A percentile compares a stretch with the other conserved stretches of the same genome.
Evolutionary conservation across 805 yeast genomes (phyloP).

Genomic region (Spathaspora arborariae): DNA sequence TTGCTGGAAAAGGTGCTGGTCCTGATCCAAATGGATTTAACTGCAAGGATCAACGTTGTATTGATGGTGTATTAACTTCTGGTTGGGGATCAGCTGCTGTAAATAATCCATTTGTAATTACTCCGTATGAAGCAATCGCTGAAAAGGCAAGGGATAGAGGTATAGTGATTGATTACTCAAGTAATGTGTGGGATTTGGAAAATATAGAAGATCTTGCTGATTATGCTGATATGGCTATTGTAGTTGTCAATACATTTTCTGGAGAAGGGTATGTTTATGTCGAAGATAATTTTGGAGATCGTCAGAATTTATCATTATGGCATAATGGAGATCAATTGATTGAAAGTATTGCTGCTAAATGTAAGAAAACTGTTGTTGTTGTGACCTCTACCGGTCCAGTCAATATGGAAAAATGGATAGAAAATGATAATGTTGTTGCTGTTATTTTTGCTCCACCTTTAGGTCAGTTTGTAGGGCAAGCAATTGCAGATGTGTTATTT

Average conservation of each 20-base stretch:
- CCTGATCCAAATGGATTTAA: slow-evolving; percentile 49
- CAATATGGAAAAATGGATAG: slow-evolving; percentile 54
- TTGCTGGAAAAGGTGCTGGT: slow-evolving; percentile 55
- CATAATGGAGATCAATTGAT: slow-evolving; percentile 56
- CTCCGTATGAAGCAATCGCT: slow-evolving; percentile 56
- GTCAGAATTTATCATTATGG: slow-evolving; percentile 53
- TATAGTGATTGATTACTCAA: slow-evolving; percentile 41
- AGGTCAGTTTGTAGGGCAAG: slow-evolving; percentile 56
- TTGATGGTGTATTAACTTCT: slow-evolving; percentile 50
- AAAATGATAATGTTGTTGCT: slow-evolving; percentile 54
- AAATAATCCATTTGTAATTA: slow-evolving; percentile 51
- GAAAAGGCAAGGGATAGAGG: slow-evolving; percentile 43
- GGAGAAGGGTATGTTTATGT: slow-evolving; percentile 60
- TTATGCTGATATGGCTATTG: slow-evolving; percentile 49
- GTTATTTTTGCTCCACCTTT: slow-evolving; percentile 54
- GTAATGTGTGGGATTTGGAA: slow-evolving; percentile 45
- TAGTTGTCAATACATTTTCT: slow-evolving; percentile 50
- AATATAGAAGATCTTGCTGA: slow-evolving; percentile 43
- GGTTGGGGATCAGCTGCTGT: slow-evolving; percentile 70
- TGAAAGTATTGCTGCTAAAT: slow-evolving; percentile 43
- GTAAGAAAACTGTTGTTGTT: slow-evolving; percentile 54
- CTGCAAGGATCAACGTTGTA: slow-evolving; percentile 49
- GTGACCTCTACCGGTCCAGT: slow-evolving; percentile 62
- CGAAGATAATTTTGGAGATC: slow-evolving; percentile 57
- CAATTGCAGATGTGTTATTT: slow-evolving; percentile 54